These are phyloP conservation scores for Aschersonia sp. DNA, from an alignment of 2,329 filamentous ascomycete genomes.

Conservation along the genomic window DNA sequence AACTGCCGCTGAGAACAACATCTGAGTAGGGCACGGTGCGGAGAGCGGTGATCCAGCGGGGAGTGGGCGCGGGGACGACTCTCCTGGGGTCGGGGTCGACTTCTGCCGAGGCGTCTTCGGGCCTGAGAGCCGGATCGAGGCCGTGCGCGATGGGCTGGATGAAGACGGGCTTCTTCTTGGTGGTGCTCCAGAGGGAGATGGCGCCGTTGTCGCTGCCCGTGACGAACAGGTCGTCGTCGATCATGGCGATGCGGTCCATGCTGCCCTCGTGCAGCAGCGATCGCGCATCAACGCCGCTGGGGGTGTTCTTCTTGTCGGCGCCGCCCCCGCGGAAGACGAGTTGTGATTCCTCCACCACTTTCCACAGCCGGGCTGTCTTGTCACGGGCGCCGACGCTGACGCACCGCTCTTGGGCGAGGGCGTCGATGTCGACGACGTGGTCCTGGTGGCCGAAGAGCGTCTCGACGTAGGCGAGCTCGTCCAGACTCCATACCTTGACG, in stretches of 20 bases:
- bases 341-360: constrained; percentile 89
- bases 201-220: constrained; percentile 88
- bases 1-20: constrained; percentile 79
- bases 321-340: constrained; percentile 85
- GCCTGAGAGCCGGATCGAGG: constrained; percentile 54
- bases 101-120: constrained; percentile 62
- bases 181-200: constrained; percentile 71
- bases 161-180: constrained; percentile 89
- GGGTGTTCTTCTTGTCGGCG: constrained; percentile 38
- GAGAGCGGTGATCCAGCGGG: constrained; percentile 84
- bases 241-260: constrained; percentile 81
- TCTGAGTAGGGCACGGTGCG: constrained; percentile 81
- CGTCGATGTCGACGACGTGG: constrained; percentile 69
- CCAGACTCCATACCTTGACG: constrained; percentile 87
- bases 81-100: constrained; percentile 38
- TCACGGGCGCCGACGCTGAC: constrained; percentile 84
- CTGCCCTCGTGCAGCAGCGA: constrained; percentile 60
- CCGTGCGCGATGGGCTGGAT: constrained; percentile 74
- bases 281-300: constrained; percentile 27
- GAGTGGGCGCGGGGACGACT: constrained; percentile 49
- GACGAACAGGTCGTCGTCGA: constrained; percentile 79
- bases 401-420: constrained; percentile 74
- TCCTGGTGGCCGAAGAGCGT: constrained; percentile 96
- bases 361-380: constrained; percentile 85
- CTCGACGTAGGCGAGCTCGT: constrained; percentile 87